Evolutionary conservation across 495 filamentous ascomycete genomes (phyloP).

Genomic region (Viridothelium virens): DNA sequence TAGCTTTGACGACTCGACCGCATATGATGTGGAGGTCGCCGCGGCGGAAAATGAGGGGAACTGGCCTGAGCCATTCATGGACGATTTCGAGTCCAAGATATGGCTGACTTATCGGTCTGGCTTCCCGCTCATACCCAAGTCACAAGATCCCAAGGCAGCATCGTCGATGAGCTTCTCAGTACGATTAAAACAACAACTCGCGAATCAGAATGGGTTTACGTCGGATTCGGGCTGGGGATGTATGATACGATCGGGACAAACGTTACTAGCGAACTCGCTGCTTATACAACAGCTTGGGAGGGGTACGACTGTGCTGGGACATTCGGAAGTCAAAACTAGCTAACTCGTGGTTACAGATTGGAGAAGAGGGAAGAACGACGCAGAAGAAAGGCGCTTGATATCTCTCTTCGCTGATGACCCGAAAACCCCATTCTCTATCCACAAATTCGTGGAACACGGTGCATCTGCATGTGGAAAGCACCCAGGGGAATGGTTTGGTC

Average conservation of each 20-base stretch:
- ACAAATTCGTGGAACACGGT: constrained; percentile 85
- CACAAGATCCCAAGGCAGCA: constrained; percentile 57
- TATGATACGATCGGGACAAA: constrained; percentile 97
- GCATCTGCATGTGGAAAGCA: constrained; percentile 84
- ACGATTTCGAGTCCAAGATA: constrained; percentile 85
- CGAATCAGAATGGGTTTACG: constrained; percentile 74
- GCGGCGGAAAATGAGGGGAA: constrained; percentile 44
- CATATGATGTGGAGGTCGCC: constrained; percentile 38
- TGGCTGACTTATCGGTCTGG: constrained; percentile 96
- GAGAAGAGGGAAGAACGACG: constrained; percentile 52
- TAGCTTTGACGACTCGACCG: constrained; percentile 15
- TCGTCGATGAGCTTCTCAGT: constrained; percentile 80
- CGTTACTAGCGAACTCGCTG: constrained; percentile 80
- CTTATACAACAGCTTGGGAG: constrained; percentile 64
- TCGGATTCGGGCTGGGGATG: constrained; percentile 97
- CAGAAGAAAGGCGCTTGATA: constrained; percentile 65
- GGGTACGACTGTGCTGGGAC: constrained; percentile 43
- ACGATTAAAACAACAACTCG: constrained; percentile 70
- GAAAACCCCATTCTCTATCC: constrained; percentile 85
- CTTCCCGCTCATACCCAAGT: constrained; percentile 76
- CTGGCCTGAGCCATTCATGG: constrained; percentile 81
- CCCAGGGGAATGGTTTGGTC: constrained; percentile 98
- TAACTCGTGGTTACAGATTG: constrained; percentile 52
- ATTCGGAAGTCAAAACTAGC: not conserved
- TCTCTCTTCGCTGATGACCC: constrained; percentile 83